These are phyloP conservation scores for Trametes coccinea DNA, from an alignment of 768 basidiomycete species.

Conservation along the genomic window DNA sequence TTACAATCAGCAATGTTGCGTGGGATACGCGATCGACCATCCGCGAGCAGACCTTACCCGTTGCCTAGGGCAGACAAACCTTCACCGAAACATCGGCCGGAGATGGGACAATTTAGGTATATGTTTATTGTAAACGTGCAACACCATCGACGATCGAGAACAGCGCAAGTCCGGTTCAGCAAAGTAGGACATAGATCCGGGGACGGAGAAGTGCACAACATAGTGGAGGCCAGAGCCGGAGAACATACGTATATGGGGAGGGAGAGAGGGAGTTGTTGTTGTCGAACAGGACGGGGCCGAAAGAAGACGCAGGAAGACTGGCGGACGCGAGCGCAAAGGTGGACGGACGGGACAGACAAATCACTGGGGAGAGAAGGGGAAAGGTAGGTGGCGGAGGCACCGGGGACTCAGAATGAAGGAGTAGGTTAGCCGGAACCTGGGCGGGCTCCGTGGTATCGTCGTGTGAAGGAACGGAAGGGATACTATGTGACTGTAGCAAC, in stretches of 20 bases:
- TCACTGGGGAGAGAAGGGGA: neutral
- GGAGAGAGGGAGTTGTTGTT: neutral
- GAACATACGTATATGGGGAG: conserved; percentile 7
- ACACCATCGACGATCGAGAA: neutral
- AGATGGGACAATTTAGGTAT: neutral
- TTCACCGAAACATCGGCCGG: too few species aligned
- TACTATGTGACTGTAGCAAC: conserved; percentile 18
- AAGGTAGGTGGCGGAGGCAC: conserved; percentile 1
- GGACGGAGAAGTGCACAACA: conserved; percentile 14
- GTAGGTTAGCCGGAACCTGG: conserved; percentile 14
- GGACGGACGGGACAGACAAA: neutral
- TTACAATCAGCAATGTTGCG: too few species aligned
- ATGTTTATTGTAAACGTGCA: neutral
- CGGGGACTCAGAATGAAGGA: conserved; percentile 13
- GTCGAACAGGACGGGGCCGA: too few species aligned
- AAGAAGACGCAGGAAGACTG: neutral
- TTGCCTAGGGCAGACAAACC: too few species aligned
- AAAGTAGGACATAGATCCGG: conserved; percentile 17
- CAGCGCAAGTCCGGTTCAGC: conserved; percentile 5
- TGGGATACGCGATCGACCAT: too few species aligned
- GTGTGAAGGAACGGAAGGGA: conserved; percentile 18
- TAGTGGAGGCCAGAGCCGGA: conserved; percentile 5
- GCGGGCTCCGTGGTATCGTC: conserved; percentile 20
- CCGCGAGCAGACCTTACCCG: too few species aligned
- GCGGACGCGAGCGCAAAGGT: neutral